phyloP scores from a whole-genome alignment of 2,329 filamentous ascomycete species.

The Aspergillus sp. region DNA sequence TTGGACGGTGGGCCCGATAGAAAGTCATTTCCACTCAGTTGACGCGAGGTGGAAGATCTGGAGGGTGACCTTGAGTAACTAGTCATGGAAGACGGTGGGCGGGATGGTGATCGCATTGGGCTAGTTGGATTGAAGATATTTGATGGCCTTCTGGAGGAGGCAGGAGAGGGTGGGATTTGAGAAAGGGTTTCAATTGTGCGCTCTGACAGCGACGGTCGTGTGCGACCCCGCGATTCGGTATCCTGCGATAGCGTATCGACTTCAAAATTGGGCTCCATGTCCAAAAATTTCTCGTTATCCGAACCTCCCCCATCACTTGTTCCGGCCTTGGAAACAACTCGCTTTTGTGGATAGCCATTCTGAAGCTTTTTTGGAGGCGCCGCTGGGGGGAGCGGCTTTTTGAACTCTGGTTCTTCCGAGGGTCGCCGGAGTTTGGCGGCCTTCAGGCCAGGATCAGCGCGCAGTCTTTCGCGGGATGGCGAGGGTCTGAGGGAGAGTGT shows the following conservation, averaged over 20 bases:
- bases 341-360: conserved; percentile 18
- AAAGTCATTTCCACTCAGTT: conserved; percentile 57
- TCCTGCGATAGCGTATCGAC: conserved; percentile 20
- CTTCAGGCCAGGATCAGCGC: conserved; percentile 40
- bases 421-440: conserved; percentile 38
- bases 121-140: conserved; percentile 71
- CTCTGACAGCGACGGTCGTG: conserved; percentile 61
- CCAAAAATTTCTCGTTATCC: conserved; percentile 13
- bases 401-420: conserved; percentile 39
- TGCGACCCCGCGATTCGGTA: conserved; percentile 25
- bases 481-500: conserved; percentile 45
- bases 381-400: conserved; percentile 31
- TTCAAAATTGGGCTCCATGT: conserved; percentile 13
- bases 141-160: conserved; percentile 64
- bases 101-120: conserved; percentile 60
- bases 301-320: conserved; percentile 18
- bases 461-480: conserved; percentile 49
- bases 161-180: conserved; percentile 74
- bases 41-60: conserved; percentile 47
- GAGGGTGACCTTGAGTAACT: conserved; percentile 42
- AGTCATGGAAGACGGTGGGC: conserved; percentile 62
- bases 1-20: conserved; percentile 30
- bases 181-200: conserved; percentile 83
- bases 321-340: conserved; percentile 21
- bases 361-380: conserved; percentile 25